Evolutionary conservation across 495 filamentous ascomycete species (phyloP).

Genomic region (Xylaria curta): DNA sequence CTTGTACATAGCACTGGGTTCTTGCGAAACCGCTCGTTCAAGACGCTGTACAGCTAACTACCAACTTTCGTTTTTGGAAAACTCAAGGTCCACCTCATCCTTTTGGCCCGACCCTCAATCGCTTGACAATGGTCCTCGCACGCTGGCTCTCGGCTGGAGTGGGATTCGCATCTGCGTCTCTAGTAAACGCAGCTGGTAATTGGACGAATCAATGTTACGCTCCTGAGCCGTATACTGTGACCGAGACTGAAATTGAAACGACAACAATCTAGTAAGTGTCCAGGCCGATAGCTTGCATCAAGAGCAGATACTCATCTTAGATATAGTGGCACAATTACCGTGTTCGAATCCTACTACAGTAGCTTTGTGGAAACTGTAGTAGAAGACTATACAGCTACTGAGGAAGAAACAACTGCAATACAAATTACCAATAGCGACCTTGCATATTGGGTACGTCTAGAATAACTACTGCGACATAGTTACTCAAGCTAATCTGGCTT

Average conservation of each 20-base stretch:
- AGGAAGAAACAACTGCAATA: constrained; percentile 17
- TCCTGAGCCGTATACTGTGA: constrained; percentile 30
- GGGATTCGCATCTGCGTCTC: constrained; percentile 30
- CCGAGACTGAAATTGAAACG: constrained; percentile 29
- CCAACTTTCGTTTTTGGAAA: constrained; percentile 19
- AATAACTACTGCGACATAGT: background rate
- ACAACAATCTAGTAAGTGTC: constrained; percentile 37
- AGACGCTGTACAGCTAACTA: background rate
- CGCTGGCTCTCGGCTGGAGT: constrained; percentile 29
- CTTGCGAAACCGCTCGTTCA: constrained; percentile 6
- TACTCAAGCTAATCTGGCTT: background rate
- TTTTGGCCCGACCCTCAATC: background rate
- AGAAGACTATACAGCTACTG: constrained; percentile 25
- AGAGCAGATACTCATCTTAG: constrained; percentile 23
- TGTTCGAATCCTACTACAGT: constrained; percentile 27
- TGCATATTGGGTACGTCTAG: constrained; percentile 10
- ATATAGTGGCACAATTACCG: constrained; percentile 28
- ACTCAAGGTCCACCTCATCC: background rate
- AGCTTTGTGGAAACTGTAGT: constrained; percentile 21
- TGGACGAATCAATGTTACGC: constrained; percentile 27
- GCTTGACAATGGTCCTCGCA: constrained; percentile 32
- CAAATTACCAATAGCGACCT: constrained; percentile 16
- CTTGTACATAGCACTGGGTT: background rate
- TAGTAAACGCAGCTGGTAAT: constrained; percentile 21
- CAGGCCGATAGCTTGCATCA: background rate